These are phyloP conservation scores for Mycena filopes DNA, from an alignment of 768 basidiomycete genomes.

Conservation along the genomic window DNA sequence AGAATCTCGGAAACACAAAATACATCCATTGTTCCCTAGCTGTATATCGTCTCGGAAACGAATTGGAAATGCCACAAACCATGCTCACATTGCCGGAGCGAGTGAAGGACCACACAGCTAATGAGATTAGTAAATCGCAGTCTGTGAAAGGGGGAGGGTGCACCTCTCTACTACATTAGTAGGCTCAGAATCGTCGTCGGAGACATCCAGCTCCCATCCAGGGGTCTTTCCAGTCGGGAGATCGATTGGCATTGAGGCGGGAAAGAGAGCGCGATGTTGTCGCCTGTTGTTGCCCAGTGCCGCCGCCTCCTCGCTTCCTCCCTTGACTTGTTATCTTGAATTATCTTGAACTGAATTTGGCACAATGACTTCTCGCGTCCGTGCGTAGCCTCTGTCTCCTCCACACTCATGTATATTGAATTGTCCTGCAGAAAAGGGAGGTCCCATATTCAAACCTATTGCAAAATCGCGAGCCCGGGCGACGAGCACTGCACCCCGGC, in stretches of 20 bases:
- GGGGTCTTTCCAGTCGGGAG: slow-evolving; percentile 68
- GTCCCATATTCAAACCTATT: slow-evolving; percentile 75
- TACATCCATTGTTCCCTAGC: slow-evolving; percentile 72
- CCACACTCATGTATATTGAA: slow-evolving; percentile 17
- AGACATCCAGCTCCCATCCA: slow-evolving; percentile 67
- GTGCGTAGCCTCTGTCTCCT: slow-evolving; percentile 45
- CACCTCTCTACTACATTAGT: slow-evolving; percentile 71
- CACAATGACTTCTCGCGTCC: slow-evolving; percentile 65
- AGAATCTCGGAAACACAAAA: slow-evolving; percentile 77
- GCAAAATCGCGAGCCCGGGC: slow-evolving; percentile 63
- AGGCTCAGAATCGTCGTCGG: slow-evolving; percentile 55
- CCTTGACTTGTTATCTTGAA: slow-evolving; percentile 9
- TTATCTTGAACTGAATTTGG: slow-evolving; percentile 14
- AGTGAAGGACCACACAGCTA: slow-evolving; percentile 72
- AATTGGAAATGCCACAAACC: slow-evolving; percentile 9
- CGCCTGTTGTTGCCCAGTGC: background rate
- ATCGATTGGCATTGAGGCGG: slow-evolving; percentile 36
- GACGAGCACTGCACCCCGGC: slow-evolving; percentile 36
- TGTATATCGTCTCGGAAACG: slow-evolving; percentile 25
- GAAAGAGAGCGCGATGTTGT: background rate
- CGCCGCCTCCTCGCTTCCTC: background rate
- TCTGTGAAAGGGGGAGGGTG: background rate
- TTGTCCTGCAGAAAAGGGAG: slow-evolving; percentile 70
- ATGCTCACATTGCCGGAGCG: slow-evolving; percentile 74
- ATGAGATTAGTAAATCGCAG: slow-evolving; percentile 6